These are phyloP conservation scores for Brassica juncea DNA, from an alignment of 345 rosid genomes.

Conservation along the genomic window DNA sequence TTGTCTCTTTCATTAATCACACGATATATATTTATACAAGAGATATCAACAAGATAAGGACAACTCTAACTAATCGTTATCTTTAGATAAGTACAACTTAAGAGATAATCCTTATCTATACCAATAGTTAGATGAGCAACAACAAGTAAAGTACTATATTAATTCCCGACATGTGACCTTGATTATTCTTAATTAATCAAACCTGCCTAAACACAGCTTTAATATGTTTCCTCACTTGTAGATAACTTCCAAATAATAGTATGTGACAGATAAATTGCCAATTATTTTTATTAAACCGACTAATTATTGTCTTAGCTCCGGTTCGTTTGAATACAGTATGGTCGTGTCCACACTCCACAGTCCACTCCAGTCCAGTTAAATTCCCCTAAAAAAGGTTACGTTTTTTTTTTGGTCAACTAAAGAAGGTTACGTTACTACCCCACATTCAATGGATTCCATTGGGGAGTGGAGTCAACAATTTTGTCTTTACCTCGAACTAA, in stretches of 20 bases:
- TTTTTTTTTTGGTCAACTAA: background rate
- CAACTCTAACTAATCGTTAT: too few relatives aligned
- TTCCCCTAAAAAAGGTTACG: background rate
- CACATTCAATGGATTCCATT: background rate
- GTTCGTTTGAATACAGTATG: slow-evolving; percentile 12
- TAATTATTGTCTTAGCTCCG: background rate
- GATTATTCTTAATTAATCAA: background rate
- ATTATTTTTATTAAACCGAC: background rate
- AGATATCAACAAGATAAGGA: too few relatives aligned
- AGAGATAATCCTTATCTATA: too few relatives aligned
- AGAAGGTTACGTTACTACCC: background rate
- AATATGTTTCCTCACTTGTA: slow-evolving; percentile 12
- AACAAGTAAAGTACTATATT: slow-evolving; percentile 38
- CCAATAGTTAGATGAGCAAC: slow-evolving; percentile 7
- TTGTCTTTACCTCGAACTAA: slow-evolving; percentile 31
- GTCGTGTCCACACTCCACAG: background rate
- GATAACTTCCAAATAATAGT: background rate
- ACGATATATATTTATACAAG: too few relatives aligned
- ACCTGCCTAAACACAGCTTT: slow-evolving; percentile 34
- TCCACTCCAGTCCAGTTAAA: slow-evolving; percentile 2
- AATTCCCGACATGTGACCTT: slow-evolving; percentile 33
- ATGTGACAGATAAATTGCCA: background rate
- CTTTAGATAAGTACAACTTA: too few relatives aligned
- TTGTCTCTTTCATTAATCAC: too few relatives aligned
- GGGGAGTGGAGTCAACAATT: slow-evolving; percentile 25